These are phyloP conservation scores for Silene vulgaris DNA, from an alignment of 179 eudicot species.

Conservation along the genomic window DNA sequence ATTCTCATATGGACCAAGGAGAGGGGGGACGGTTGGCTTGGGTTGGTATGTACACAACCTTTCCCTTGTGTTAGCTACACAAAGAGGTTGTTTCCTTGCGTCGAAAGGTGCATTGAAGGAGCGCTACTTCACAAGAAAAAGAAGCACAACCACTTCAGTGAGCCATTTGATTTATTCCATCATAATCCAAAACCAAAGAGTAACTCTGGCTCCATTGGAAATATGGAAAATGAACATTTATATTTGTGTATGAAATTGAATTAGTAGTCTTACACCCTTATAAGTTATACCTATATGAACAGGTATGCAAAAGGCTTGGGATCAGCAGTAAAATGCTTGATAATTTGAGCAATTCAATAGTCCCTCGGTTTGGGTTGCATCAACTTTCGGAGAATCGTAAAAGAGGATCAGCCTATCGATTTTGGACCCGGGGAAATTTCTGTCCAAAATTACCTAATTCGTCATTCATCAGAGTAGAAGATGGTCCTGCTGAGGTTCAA, in stretches of 20 bases:
- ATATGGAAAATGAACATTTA: too few species aligned
- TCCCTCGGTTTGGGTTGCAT: slow-evolving; percentile 69
- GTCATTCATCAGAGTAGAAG: slow-evolving; percentile 30
- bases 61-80: too few species aligned
- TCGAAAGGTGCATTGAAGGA: too few species aligned
- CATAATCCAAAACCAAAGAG: too few species aligned
- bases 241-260: neutral
- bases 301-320: slow-evolving; percentile 87
- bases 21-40: too few species aligned
- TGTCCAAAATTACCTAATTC: slow-evolving; percentile 41
- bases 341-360: slow-evolving; percentile 47
- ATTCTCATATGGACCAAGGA: too few species aligned
- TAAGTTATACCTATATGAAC: slow-evolving; percentile 19
- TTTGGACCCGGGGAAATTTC: slow-evolving; percentile 72
- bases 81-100: too few species aligned
- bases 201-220: too few species aligned
- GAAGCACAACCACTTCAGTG: too few species aligned
- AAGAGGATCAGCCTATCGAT: slow-evolving; percentile 58
- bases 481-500: slow-evolving; percentile 30
- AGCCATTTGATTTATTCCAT: too few species aligned
- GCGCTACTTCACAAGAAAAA: too few species aligned
- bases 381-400: slow-evolving; percentile 60
- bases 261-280: neutral
- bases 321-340: slow-evolving; percentile 61
- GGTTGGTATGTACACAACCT: too few species aligned